A percentile compares a stretch with the other conserved stretches of the same genome.
These are phyloP conservation scores for Penicillium bialowiezense DNA, from an alignment of 495 filamentous ascomycete species.

Conservation along the genomic window DNA sequence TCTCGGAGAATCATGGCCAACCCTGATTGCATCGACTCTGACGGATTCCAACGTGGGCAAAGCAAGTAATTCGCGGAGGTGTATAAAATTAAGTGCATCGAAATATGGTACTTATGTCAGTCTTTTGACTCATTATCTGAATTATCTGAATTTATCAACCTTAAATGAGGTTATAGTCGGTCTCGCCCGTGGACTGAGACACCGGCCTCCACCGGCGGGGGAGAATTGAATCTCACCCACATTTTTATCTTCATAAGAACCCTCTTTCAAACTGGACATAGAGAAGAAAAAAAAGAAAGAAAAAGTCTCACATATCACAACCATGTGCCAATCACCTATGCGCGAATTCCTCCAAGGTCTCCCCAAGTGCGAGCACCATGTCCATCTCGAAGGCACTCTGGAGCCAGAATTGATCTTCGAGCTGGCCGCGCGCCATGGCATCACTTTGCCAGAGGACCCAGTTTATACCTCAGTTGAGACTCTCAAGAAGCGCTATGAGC, in stretches of 20 bases:
- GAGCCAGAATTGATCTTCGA: constrained; percentile 65
- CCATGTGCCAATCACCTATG: constrained; percentile 36
- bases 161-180: too few species aligned
- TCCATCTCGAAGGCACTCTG: constrained; percentile 73
- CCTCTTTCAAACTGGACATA: too few species aligned
- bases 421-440: constrained; percentile 60
- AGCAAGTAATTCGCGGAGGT: too few species aligned
- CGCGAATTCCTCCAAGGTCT: constrained; percentile 64
- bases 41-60: too few species aligned
- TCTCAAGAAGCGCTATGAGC: constrained; percentile 57
- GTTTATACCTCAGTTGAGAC: constrained; percentile 58
- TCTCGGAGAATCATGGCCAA: too few species aligned
- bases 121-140: too few species aligned
- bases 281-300: too few species aligned
- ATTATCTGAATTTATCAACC: too few species aligned
- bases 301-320: background rate
- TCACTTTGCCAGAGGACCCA: constrained; percentile 59
- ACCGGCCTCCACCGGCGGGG: constrained; percentile 1
- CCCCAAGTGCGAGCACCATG: constrained; percentile 79
- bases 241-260: background rate
- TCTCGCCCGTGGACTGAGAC: too few species aligned
- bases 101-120: too few species aligned
- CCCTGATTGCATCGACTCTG: too few species aligned
- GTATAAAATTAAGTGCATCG: too few species aligned
- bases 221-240: constrained; percentile 6